Evolutionary conservation across 768 basidiomycete genomes (phyloP).

Genomic region (Pleurotus giganteus): DNA sequence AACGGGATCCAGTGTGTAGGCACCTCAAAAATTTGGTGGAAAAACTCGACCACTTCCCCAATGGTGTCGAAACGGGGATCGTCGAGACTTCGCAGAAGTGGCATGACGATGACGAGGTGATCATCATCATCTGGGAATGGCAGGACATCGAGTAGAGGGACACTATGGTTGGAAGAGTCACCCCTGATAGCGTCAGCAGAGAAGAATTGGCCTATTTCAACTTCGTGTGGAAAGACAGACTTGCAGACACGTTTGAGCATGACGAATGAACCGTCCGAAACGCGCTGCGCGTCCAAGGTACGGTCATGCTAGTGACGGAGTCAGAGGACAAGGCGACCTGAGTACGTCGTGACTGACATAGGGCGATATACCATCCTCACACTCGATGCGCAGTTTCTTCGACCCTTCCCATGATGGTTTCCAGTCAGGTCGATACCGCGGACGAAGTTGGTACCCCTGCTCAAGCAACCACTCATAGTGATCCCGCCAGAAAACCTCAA

Average conservation of each 20-base stretch:
- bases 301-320: neutral
- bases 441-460: slow-evolving; percentile 24
- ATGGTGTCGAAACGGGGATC: slow-evolving; percentile 24
- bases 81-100: slow-evolving; percentile 10
- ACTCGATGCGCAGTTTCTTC: slow-evolving; percentile 7
- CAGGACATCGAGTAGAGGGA: slow-evolving; percentile 21
- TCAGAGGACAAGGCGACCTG: neutral
- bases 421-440: slow-evolving; percentile 29
- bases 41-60: slow-evolving; percentile 29
- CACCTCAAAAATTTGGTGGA: slow-evolving; percentile 29
- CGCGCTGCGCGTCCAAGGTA: slow-evolving; percentile 26
- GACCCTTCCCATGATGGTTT: slow-evolving; percentile 24
- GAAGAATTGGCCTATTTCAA: slow-evolving; percentile 22
- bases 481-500: slow-evolving; percentile 22
- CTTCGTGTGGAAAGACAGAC: slow-evolving; percentile 20
- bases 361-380: slow-evolving; percentile 7
- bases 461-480: slow-evolving; percentile 21
- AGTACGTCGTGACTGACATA: neutral
- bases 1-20: neutral
- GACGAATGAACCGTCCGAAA: slow-evolving; percentile 21
- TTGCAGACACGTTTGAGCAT: slow-evolving; percentile 22
- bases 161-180: slow-evolving; percentile 24
- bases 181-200: neutral
- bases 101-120: slow-evolving; percentile 17
- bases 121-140: slow-evolving; percentile 11